phyloP scores from a whole-genome alignment of 1,284 basidiomycete species.

The Trichosporon sp. region DNA sequence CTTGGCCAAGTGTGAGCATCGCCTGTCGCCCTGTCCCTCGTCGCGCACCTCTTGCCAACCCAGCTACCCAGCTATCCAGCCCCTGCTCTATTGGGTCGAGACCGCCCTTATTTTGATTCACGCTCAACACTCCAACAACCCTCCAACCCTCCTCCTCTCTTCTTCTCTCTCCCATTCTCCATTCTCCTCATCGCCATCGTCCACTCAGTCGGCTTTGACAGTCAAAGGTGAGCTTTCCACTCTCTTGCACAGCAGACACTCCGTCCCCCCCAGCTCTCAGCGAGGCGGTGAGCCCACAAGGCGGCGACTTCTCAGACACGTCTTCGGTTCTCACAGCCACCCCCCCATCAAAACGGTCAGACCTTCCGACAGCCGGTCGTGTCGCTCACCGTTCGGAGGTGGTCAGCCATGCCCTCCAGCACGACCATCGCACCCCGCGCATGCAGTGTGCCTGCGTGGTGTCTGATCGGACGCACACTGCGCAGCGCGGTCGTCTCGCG shows the following conservation, averaged over 20 bases:
- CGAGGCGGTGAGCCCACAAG: not conserved
- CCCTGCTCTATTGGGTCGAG: not conserved
- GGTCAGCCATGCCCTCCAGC: not conserved
- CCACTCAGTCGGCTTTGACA: not conserved
- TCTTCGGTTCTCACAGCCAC: constrained; percentile 4
- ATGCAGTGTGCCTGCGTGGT: not conserved
- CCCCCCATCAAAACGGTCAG: not conserved
- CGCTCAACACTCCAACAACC: not conserved
- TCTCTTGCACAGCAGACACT: not conserved
- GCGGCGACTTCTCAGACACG: constrained; percentile 1
- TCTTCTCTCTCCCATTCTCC: constrained; percentile 12
- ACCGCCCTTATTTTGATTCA: constrained; percentile 18
- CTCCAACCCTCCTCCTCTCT: not conserved
- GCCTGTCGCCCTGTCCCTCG: not conserved
- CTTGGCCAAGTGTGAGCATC: not conserved
- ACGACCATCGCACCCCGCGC: not conserved
- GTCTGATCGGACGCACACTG: constrained; percentile 1
- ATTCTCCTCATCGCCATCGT: not conserved
- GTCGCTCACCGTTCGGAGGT: no score
- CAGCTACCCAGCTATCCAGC: not conserved
- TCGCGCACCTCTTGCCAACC: not conserved
- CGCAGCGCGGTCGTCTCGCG: not conserved
- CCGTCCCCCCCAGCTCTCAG: not conserved
- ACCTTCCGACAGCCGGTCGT: constrained; percentile 10
- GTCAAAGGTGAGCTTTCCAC: not conserved